Conservation (phyloP, 2,329 filamentous ascomycete species). For the Penicillium sp. region DNA sequence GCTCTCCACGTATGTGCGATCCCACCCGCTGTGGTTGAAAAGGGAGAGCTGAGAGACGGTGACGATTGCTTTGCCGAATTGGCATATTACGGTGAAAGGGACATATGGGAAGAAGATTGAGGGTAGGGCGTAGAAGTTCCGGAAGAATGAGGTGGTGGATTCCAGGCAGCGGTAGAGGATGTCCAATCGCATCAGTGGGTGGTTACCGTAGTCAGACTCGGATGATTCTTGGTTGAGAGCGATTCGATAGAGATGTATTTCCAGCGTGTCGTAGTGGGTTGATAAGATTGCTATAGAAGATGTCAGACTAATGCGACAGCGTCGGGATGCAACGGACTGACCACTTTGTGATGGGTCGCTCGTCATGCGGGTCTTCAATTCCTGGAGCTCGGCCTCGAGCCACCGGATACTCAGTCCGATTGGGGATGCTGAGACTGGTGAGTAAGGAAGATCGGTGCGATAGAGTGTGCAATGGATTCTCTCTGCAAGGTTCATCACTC, state of each 20-base stretch:
- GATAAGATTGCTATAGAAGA: slow-evolving; percentile 21
- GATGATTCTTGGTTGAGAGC: slow-evolving; percentile 40
- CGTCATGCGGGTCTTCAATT: slow-evolving; percentile 16
- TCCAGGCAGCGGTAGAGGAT: slow-evolving; percentile 53
- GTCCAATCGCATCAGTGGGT: slow-evolving; percentile 49
- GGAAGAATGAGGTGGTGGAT: slow-evolving; percentile 53
- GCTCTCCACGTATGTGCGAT: slow-evolving; percentile 22
- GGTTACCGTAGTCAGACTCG: slow-evolving; percentile 37
- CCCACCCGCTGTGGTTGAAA: slow-evolving; percentile 26
- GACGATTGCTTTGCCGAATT: slow-evolving; percentile 50
- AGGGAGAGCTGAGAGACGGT: slow-evolving; percentile 28
- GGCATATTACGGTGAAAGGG: slow-evolving; percentile 48
- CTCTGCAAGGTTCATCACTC: slow-evolving; percentile 54
- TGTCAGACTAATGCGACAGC: neutral
- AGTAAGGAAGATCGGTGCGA: slow-evolving; percentile 19
- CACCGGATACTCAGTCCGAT: slow-evolving; percentile 43
- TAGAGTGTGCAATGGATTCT: slow-evolving; percentile 44
- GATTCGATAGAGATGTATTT: slow-evolving; percentile 28
- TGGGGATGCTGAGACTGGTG: slow-evolving; percentile 14
- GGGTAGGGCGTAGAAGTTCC: slow-evolving; percentile 51
- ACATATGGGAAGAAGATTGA: slow-evolving; percentile 47
- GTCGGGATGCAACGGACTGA: slow-evolving; percentile 5
- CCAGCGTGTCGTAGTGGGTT: slow-evolving; percentile 29
- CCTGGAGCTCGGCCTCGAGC: slow-evolving; percentile 45
- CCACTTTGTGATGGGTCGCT: slow-evolving; percentile 12